phyloP scores from a whole-genome alignment of 164 flowering plant genomes.

The Annona squamosa region DNA sequence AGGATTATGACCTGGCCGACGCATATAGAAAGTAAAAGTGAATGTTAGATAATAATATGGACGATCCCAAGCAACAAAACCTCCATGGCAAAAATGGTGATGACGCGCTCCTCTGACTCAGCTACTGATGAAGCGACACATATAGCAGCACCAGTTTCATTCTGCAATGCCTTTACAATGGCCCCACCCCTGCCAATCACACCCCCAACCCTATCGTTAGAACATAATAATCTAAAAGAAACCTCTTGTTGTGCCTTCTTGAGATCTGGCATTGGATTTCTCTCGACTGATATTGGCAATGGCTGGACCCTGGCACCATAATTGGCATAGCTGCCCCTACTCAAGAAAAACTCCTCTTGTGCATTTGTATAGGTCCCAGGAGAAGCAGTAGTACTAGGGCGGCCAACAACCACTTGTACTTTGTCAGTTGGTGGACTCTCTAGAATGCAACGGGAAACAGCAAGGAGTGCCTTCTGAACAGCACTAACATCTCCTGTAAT shows the following conservation, averaged over 20 bases:
- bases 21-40: constrained; percentile 1
- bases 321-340: constrained; percentile 25
- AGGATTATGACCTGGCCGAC: constrained; percentile 1
- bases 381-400: constrained; percentile 12
- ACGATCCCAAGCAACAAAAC: constrained; percentile 27
- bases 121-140: constrained; percentile 43
- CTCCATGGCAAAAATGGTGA: constrained; percentile 72
- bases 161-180: constrained; percentile 56
- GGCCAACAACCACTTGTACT: constrained; percentile 26
- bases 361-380: constrained; percentile 26
- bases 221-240: constrained; percentile 52
- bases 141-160: constrained; percentile 70
- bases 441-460: constrained; percentile 65
- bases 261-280: constrained; percentile 19
- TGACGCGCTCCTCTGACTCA: constrained; percentile 62
- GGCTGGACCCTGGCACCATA: constrained; percentile 31
- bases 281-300: constrained; percentile 26
- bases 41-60: not conserved
- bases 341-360: constrained; percentile 25
- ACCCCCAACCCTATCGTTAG: constrained; percentile 64
- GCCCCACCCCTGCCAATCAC: constrained; percentile 82
- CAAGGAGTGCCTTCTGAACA: constrained; percentile 69
- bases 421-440: constrained; percentile 35
- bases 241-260: constrained; percentile 40
- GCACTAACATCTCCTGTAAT: constrained; percentile 57